Conservation (phyloP, 1,284 basidiomycete species). For the Marasmius sp. region DNA sequence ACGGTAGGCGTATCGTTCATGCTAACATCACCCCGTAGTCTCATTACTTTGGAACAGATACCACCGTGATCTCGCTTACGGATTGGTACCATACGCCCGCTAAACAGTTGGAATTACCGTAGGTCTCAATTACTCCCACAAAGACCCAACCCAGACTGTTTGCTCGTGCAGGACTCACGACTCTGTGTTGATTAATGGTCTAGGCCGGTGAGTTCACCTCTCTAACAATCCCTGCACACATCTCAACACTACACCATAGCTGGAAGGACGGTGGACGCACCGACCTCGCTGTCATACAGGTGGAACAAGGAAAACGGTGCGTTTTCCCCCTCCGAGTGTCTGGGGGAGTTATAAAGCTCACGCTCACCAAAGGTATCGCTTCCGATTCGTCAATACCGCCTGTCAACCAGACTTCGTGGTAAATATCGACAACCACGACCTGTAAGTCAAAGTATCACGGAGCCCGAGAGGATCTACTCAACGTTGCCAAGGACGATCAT, state of each 20-base stretch:
- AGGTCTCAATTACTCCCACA: not conserved
- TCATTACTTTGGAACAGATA: slow-evolving; percentile 20
- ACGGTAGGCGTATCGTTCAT: slow-evolving; percentile 27
- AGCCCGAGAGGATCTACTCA: not conserved
- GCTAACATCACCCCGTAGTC: not conserved
- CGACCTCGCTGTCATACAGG: slow-evolving; percentile 18
- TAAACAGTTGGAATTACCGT: slow-evolving; percentile 3
- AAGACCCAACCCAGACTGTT: no score
- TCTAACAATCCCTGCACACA: not conserved
- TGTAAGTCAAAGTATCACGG: not conserved
- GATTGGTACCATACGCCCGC: slow-evolving; percentile 36
- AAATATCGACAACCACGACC: slow-evolving; percentile 19
- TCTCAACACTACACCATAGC: not conserved
- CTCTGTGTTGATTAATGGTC: slow-evolving; percentile 49
- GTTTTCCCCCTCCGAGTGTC: not conserved
- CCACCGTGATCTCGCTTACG: slow-evolving; percentile 33
- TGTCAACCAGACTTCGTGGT: slow-evolving; percentile 35
- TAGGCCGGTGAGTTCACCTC: slow-evolving; percentile 34
- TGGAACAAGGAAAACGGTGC: slow-evolving; percentile 13
- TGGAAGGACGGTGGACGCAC: not conserved
- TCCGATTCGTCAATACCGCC: slow-evolving; percentile 35
- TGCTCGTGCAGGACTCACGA: slow-evolving; percentile 21
- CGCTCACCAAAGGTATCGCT: slow-evolving; percentile 27
- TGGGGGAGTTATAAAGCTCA: not conserved
- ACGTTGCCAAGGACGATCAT: slow-evolving; percentile 30